phyloP scores from a whole-genome alignment of 768 basidiomycete genomes.

The Hebeloma cylindrosporum region DNA sequence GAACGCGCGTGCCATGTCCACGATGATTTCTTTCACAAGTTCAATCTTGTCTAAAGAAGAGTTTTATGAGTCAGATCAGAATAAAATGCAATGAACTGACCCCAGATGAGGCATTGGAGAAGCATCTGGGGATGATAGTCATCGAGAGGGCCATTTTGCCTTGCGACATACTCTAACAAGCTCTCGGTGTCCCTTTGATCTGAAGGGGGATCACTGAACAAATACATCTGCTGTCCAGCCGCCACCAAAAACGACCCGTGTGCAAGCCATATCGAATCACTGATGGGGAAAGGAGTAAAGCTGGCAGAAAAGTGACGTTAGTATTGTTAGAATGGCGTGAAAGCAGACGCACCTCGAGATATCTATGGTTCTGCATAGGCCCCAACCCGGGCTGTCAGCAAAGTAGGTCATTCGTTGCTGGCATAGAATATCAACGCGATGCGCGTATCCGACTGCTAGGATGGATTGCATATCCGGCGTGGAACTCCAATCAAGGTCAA shows the following conservation, averaged over 20 bases:
- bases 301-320: constrained; percentile 37
- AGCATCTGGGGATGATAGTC: constrained; percentile 95
- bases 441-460: constrained; percentile 82
- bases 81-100: constrained; percentile 41
- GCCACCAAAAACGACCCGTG: constrained; percentile 81
- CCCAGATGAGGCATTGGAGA: constrained; percentile 90
- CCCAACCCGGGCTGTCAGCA: constrained; percentile 79
- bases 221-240: constrained; percentile 79
- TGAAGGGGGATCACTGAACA: constrained; percentile 57
- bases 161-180: constrained; percentile 80
- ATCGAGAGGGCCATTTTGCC: constrained; percentile 80
- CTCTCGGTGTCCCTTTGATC: constrained; percentile 36
- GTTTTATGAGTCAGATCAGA: neutral
- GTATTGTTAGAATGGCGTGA: neutral
- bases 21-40: constrained; percentile 79
- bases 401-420: constrained; percentile 94
- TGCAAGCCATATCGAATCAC: constrained; percentile 89
- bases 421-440: constrained; percentile 82
- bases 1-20: constrained; percentile 55
- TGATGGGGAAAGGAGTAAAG: constrained; percentile 75
- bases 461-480: constrained; percentile 90
- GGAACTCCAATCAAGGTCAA: constrained; percentile 91
- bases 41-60: constrained; percentile 69
- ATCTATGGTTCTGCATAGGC: constrained; percentile 66
- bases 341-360: constrained; percentile 56